These are phyloP conservation scores for Geotrichum macrosporum DNA, from an alignment of 1,139 yeast genomes.

Conservation along the genomic window DNA sequence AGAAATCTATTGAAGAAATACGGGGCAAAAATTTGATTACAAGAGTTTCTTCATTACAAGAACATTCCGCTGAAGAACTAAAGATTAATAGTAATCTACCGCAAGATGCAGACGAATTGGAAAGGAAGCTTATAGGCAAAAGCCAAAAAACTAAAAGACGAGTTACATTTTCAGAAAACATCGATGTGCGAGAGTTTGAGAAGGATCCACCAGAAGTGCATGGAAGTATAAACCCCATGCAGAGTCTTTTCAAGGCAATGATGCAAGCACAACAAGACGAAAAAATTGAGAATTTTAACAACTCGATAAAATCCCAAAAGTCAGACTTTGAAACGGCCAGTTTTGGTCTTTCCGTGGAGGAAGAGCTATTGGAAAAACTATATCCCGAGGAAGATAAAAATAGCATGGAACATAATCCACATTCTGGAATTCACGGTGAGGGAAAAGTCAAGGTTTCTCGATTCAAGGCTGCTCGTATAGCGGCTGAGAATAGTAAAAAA, in stretches of 20 bases:
- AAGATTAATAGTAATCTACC: not conserved
- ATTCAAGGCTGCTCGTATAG: slow-evolving; percentile 32
- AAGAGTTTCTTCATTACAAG: not conserved
- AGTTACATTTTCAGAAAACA: slow-evolving; percentile 35
- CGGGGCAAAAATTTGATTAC: slow-evolving; percentile 2
- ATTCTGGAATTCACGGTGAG: no score
- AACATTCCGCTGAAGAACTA: not conserved
- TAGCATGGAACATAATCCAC: no score
- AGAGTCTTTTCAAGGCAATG: not conserved
- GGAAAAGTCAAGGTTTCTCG: slow-evolving; percentile 34
- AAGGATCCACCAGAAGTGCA: slow-evolving; percentile 22
- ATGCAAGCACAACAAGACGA: slow-evolving; percentile 2
- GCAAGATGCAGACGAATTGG: not conserved
- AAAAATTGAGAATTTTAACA: not conserved
- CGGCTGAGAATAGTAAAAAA: no score
- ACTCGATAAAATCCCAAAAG: not conserved
- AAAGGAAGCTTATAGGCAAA: not conserved
- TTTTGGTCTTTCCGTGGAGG: slow-evolving; percentile 9
- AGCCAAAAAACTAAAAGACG: slow-evolving; percentile 24
- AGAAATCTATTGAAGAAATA: slow-evolving; percentile 17
- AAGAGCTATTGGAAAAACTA: slow-evolving; percentile 2
- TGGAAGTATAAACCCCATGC: slow-evolving; percentile 12
- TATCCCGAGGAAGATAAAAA: not conserved
- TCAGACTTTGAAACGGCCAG: not conserved
- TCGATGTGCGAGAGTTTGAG: slow-evolving; percentile 37